These are phyloP conservation scores for Biscogniauxia marginata DNA, from an alignment of 2,329 filamentous ascomycete genomes.

Conservation along the genomic window DNA sequence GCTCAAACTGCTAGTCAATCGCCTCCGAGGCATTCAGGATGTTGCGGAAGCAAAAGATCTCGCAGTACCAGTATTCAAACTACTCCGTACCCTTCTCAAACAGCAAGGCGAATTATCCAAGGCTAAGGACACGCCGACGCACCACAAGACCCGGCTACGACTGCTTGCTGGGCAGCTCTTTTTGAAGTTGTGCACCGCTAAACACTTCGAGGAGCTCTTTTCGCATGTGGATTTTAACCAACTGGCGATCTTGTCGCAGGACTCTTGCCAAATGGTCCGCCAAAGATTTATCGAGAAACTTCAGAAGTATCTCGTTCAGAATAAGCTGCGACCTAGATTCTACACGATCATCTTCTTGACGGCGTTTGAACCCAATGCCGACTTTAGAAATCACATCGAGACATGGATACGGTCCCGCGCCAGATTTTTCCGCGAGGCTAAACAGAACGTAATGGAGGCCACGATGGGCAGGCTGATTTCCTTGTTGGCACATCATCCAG, in stretches of 20 bases:
- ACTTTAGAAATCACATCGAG: slow-evolving; percentile 70
- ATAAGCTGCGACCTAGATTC: slow-evolving; percentile 71
- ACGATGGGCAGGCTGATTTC: slow-evolving; percentile 81
- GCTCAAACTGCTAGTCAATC: slow-evolving; percentile 82
- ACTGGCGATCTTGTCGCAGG: slow-evolving; percentile 79
- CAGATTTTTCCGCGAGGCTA: slow-evolving; percentile 59
- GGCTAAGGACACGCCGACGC: slow-evolving; percentile 68
- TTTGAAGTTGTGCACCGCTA: slow-evolving; percentile 79
- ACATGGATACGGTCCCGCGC: slow-evolving; percentile 88
- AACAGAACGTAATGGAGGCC: slow-evolving; percentile 71
- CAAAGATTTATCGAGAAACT: slow-evolving; percentile 78
- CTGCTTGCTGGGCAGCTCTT: slow-evolving; percentile 77
- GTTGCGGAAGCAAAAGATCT: slow-evolving; percentile 54
- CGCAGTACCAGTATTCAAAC: slow-evolving; percentile 69
- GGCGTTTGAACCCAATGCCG: slow-evolving; percentile 80
- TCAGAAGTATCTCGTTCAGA: slow-evolving; percentile 83
- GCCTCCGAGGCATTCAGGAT: slow-evolving; percentile 63
- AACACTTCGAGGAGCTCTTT: slow-evolving; percentile 73
- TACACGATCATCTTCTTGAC: slow-evolving; percentile 88
- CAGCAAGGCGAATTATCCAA: slow-evolving; percentile 80
- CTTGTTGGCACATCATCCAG: slow-evolving; percentile 88
- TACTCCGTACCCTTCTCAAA: slow-evolving; percentile 73
- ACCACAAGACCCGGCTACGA: slow-evolving; percentile 78
- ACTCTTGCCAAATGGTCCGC: slow-evolving; percentile 71
- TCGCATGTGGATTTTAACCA: slow-evolving; percentile 74